phyloP scores from a whole-genome alignment of 2,329 filamentous ascomycete species.

The Cadophora sp. region DNA sequence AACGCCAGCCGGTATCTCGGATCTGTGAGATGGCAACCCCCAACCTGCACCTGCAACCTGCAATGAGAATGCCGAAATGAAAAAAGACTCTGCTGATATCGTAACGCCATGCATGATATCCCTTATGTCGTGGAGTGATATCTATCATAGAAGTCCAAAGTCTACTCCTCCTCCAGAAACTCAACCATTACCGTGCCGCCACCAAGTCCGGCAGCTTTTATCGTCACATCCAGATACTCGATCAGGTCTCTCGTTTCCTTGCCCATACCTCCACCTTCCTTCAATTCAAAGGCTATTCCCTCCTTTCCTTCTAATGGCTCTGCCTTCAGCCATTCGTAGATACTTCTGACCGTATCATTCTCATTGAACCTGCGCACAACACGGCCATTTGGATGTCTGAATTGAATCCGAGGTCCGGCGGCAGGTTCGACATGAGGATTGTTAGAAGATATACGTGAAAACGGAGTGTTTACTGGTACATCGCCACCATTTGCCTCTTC shows the following conservation, averaged over 20 bases:
- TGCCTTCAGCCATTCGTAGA: constrained; percentile 98
- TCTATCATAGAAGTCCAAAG: constrained; percentile 5
- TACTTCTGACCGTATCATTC: constrained; percentile 76
- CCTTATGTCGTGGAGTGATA: constrained; percentile 10
- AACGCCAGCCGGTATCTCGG: constrained; percentile 22
- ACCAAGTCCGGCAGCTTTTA: constrained; percentile 84
- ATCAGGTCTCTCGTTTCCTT: constrained; percentile 72
- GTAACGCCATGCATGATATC: constrained; percentile 19
- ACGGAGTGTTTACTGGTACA: constrained; percentile 54
- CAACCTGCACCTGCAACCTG: neutral
- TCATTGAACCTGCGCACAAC: constrained; percentile 86
- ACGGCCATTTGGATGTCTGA: constrained; percentile 83
- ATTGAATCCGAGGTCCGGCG: constrained; percentile 82
- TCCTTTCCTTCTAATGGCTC: constrained; percentile 81
- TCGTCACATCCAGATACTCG: constrained; percentile 72
- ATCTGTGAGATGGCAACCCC: constrained; percentile 11
- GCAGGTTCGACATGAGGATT: constrained; percentile 81
- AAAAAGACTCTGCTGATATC: constrained; percentile 23
- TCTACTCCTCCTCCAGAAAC: constrained; percentile 64
- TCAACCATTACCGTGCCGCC: constrained; percentile 97
- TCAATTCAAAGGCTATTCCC: constrained; percentile 84
- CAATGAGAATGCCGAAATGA: constrained; percentile 14
- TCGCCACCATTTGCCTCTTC: constrained; percentile 45
- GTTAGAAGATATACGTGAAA: constrained; percentile 74
- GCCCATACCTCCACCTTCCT: constrained; percentile 68